Base-by-base conservation (phyloP, 257 asterid species). In the Scutellaria barbata region DNA sequence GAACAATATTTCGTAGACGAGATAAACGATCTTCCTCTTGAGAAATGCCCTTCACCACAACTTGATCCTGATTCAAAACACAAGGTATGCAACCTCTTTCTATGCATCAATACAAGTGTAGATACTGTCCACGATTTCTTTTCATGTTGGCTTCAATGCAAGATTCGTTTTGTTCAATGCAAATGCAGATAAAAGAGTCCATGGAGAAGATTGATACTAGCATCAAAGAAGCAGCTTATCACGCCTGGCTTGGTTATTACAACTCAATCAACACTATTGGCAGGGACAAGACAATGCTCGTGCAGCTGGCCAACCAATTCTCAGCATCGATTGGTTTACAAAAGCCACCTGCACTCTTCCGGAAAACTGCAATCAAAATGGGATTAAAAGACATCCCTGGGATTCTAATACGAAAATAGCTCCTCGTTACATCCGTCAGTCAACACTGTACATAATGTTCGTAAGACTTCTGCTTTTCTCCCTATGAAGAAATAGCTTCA, bases 161-260 rank as follows among this genome's bases (percentile, higher is more conserved):
- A 46, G 61, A 46, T 62, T 54, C 55, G 48, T 16, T 13, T 41
- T 22, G 18, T 66, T 61, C 7, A 30, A 62, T 43, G 41, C 12
- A 22, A 65, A 25, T 82, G 83, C 82, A 90, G 98, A 76, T 94
- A 53, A 82, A 85, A 68, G 88, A 78, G 63, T 83, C 87, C 4
- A 71, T 91, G 84, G 74, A 63, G 40, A 89, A 81, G 80, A 76
- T 94, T 2, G 98, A 94, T 39, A 52, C 81, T 4, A 90, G 90
- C 22, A 61, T 86, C 46, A 94, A 87, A 76, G 98, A 94, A 84
- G 89, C 92, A 61, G 96, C 96, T 20, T 94, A 88, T 81, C 96
- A 85, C 67, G 81, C 95, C 0, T 94, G 98, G 97, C 96, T 91
- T 2, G 96, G 97, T n/a, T 94, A 89, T 70, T 94, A 91, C 18